Conservation (phyloP, 2,329 filamentous ascomycete species). For the Colletotrichum endophyticum region DNA sequence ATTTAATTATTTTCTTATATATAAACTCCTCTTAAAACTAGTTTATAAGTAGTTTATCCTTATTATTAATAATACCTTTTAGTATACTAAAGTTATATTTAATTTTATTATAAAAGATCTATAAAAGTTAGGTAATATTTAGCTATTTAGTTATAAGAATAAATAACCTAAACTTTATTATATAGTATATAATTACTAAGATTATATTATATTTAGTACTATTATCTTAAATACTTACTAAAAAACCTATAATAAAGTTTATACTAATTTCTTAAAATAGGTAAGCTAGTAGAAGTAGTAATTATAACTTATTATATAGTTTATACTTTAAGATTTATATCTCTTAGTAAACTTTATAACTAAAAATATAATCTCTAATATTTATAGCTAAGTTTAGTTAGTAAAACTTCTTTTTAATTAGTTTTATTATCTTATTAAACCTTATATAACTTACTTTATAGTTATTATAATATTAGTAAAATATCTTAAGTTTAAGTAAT, state of each 20-base stretch:
- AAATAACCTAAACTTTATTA: background rate
- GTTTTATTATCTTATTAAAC: background rate
- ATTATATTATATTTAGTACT: background rate
- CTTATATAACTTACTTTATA: background rate
- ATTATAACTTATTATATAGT: background rate
- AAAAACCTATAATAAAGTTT: background rate
- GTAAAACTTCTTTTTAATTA: background rate
- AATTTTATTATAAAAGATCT: background rate
- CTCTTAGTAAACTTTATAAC: background rate
- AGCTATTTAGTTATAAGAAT: background rate
- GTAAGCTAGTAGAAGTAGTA: accelerated
- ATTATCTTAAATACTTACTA: background rate
- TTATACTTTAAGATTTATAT: background rate
- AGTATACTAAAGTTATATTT: background rate
- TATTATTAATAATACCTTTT: background rate
- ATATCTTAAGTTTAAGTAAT: background rate
- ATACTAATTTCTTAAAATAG: background rate
- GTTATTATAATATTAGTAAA: background rate
- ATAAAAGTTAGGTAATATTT: background rate
- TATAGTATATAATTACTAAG: background rate
- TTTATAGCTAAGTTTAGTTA: background rate
- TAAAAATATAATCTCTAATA: background rate
- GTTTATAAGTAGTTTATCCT: background rate
- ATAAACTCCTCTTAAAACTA: background rate
- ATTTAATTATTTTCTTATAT: background rate